Percentiles rank a stretch among this genome's conserved stretches.
These are phyloP conservation scores for Ascocoryne sarcoides DNA, from an alignment of 2,329 filamentous ascomycete genomes.

Conservation along the genomic window DNA sequence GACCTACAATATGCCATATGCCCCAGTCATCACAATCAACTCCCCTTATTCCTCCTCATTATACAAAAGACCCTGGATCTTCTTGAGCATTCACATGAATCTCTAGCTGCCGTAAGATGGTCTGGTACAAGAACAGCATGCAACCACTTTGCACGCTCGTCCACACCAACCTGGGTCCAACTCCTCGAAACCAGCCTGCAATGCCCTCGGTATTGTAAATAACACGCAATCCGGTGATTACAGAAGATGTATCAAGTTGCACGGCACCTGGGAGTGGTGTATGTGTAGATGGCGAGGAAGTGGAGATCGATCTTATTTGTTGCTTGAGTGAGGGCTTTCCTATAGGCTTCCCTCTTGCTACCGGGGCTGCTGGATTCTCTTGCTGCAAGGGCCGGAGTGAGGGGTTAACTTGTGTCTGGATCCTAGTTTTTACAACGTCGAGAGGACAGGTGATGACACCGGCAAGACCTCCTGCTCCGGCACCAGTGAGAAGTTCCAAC, in stretches of 20 bases:
- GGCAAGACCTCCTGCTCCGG: constrained; percentile 81
- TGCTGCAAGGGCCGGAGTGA: constrained; percentile 24
- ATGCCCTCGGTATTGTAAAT: constrained; percentile 89
- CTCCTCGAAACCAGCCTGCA: constrained; percentile 85
- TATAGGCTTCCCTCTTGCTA: constrained; percentile 16
- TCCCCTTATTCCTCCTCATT: constrained; percentile 5
- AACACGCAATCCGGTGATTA: constrained; percentile 71
- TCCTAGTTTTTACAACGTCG: constrained; percentile 93
- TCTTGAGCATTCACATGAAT: constrained; percentile 25
- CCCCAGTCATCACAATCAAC: neutral
- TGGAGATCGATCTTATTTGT: constrained; percentile 72
- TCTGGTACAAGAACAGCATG: constrained; percentile 94
- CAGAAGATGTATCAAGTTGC: constrained; percentile 79
- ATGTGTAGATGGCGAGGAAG: constrained; percentile 79
- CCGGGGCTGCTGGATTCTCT: constrained; percentile 14
- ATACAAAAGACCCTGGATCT: constrained; percentile 19
- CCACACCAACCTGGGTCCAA: constrained; percentile 89
- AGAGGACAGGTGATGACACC: constrained; percentile 92
- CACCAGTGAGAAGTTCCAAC: constrained; percentile 82
- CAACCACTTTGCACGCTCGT: constrained; percentile 95
- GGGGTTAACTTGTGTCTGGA: constrained; percentile 78
- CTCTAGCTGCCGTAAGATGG: constrained; percentile 70
- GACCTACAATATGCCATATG: constrained; percentile 13
- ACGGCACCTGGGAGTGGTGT: constrained; percentile 70
- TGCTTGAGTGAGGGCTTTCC: constrained; percentile 24